Percentiles rank a stretch among this genome's conserved stretches.
phyloP scores from a whole-genome alignment of 768 basidiomycete genomes.

The Porpolomopsis calyptriformis region DNA sequence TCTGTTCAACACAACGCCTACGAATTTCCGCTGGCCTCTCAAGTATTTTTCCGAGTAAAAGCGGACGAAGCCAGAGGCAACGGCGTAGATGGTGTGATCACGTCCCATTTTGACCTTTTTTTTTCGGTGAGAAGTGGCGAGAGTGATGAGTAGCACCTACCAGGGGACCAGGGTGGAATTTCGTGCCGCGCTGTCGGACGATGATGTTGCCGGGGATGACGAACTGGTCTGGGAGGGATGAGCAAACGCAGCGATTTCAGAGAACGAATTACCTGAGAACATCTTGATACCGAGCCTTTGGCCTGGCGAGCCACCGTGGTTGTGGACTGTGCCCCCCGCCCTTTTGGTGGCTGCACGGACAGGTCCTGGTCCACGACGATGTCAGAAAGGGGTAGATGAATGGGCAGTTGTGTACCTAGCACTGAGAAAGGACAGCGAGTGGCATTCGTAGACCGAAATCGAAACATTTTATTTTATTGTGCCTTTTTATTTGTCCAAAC shows the following conservation, averaged over 20 bases:
- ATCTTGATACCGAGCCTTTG: slow-evolving; percentile 92
- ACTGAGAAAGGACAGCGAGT: slow-evolving; percentile 41
- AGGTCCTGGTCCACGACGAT: slow-evolving; percentile 31
- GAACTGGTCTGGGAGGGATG: slow-evolving; percentile 55
- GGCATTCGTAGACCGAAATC: slow-evolving; percentile 10
- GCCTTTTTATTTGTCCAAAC: not conserved
- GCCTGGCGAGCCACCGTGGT: slow-evolving; percentile 87
- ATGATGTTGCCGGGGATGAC: slow-evolving; percentile 95
- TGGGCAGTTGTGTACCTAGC: slow-evolving; percentile 20
- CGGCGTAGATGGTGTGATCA: slow-evolving; percentile 91
- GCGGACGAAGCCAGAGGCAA: slow-evolving; percentile 83
- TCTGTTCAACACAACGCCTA: slow-evolving; percentile 75
- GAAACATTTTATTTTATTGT: too few species aligned
- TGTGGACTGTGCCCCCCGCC: slow-evolving; percentile 88
- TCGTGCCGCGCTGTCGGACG: slow-evolving; percentile 84
- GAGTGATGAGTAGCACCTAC: slow-evolving; percentile 34
- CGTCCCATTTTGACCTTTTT: slow-evolving; percentile 77
- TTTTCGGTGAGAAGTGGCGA: slow-evolving; percentile 2
- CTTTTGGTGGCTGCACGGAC: slow-evolving; percentile 93
- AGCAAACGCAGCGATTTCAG: slow-evolving; percentile 6
- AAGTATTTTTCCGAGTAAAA: slow-evolving; percentile 82
- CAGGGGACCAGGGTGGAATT: slow-evolving; percentile 91
- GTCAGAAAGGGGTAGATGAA: slow-evolving; percentile 3
- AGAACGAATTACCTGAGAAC: slow-evolving; percentile 63
- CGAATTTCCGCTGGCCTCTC: slow-evolving; percentile 62